Base-by-base conservation (phyloP, 495 filamentous ascomycete genomes). In the Tuber borchii region DNA sequence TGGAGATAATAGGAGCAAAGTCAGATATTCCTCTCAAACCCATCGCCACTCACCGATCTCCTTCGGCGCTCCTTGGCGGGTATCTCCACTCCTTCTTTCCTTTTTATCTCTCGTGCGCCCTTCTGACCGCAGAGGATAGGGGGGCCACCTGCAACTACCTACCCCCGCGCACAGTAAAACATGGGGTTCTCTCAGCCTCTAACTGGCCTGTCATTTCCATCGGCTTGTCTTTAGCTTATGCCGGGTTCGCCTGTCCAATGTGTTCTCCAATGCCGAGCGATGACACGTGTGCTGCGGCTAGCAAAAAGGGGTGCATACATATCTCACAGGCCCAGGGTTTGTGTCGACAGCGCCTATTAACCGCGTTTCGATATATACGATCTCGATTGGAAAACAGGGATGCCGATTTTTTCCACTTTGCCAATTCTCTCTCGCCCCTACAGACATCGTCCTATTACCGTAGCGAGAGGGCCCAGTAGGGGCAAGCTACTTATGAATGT, bases 341-440 rank as follows among this genome's bases (percentile, higher is more conserved):
- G 51, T n/a, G 9, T 22, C 51, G 9, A 61, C 26, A 61, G 51
- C 9, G 51, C 51, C 51, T 16, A 65, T 31, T n/a, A 34, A 31
- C 26, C 17, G 56, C 26, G 26, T 65, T 65, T 34, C n/a, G 31
- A 65, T 34, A 65, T 34, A 22, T 56, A 34, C 56, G 12, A 65
- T 65, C 56, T 4, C 56, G 56, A 65, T 65, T 65, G 56, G 56
- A 65, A 65, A 65, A 19, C 56, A 65, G 56, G 56, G 56, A 65
- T 65, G 26, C 14, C 56, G 56, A 65, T 26, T 65, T 65, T 65
- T 65, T 65, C 34, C 56, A 8, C 56, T 34, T 34, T 34, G 26
- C 3, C 56, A 19, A 34, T 19, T 19, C 26, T 34, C 26, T 34
- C 26, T 65, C 26, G 0, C 56, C 31, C 26, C 56, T 2, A 7